Conservation (phyloP, 768 basidiomycete genomes). For the Hebeloma cylindrosporum region DNA sequence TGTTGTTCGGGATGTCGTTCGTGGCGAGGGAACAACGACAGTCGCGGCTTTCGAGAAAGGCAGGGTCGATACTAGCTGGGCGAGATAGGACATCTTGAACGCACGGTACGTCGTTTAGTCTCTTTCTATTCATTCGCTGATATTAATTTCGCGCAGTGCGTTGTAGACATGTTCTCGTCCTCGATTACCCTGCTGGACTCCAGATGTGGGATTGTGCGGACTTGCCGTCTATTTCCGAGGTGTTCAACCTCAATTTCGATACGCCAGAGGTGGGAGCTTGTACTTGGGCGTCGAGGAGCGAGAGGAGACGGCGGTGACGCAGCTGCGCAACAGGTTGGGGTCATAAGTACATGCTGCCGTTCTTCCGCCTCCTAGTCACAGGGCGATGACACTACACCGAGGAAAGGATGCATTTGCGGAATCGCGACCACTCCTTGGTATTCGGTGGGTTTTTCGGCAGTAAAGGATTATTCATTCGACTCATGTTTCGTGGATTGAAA, state of each 20-base stretch:
- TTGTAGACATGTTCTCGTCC: too few species aligned
- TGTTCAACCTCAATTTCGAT: constrained; percentile 46
- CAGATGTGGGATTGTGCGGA: constrained; percentile 65
- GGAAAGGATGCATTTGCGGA: constrained; percentile 28
- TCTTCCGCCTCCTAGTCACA: constrained; percentile 30
- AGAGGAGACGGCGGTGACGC: neutral
- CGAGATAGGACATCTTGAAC: too few species aligned
- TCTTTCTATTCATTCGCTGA: too few species aligned
- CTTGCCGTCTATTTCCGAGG: constrained; percentile 43
- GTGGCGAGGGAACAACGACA: too few species aligned
- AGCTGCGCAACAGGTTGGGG: constrained; percentile 2
- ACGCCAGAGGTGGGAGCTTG: constrained; percentile 14
- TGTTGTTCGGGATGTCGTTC: too few species aligned
- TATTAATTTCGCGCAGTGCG: too few species aligned
- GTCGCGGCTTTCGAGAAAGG: too few species aligned
- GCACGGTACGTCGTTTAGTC: too few species aligned
- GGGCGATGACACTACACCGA: constrained; percentile 2
- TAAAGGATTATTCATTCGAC: constrained; percentile 27
- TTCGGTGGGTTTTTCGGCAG: constrained; percentile 37
- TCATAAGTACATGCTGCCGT: constrained; percentile 43
- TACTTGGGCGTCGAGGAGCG: neutral
- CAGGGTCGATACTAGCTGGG: too few species aligned
- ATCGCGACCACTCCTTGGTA: constrained; percentile 31
- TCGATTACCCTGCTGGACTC: too few species aligned
- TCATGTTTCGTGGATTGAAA: constrained; percentile 17